These are phyloP conservation scores for Debaryomyces prosopidis DNA, from an alignment of 805 yeast species.

Conservation along the genomic window DNA sequence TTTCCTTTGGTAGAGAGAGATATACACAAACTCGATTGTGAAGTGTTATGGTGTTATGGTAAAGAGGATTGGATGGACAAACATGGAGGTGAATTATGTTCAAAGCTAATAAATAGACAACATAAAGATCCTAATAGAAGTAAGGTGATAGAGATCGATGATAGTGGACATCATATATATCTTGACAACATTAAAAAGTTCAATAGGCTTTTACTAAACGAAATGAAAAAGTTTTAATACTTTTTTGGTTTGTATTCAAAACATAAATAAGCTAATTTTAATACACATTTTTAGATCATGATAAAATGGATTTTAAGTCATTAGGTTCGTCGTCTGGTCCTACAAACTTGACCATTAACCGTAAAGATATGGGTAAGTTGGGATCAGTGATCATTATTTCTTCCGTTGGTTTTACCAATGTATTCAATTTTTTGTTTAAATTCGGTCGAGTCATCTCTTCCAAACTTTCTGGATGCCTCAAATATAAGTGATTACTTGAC, in stretches of 20 bases:
- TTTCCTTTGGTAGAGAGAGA: conserved; percentile 60
- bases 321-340: conserved; percentile 27
- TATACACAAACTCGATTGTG: conserved; percentile 53
- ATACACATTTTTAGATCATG: conserved; percentile 1
- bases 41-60: conserved; percentile 85
- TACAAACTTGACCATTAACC: conserved; percentile 19
- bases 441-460: conserved; percentile 48
- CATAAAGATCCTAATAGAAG: conserved; percentile 16
- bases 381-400: conserved; percentile 58
- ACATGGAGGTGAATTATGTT: conserved; percentile 46
- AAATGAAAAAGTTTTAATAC: conserved; percentile 41
- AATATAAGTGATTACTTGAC: conserved; percentile 38
- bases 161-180: conserved; percentile 79
- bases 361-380: conserved; percentile 46
- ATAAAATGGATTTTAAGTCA: conserved; percentile 1
- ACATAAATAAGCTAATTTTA: neutral
- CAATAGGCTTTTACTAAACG: conserved; percentile 49
- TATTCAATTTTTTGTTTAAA: conserved; percentile 29
- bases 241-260: neutral
- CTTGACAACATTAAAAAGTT: conserved; percentile 62
- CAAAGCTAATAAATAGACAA: conserved; percentile 28
- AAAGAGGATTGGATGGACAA: conserved; percentile 66
- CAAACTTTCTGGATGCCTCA: conserved; percentile 48
- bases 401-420: conserved; percentile 43
- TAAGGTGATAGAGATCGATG: conserved; percentile 43